A percentile compares a stretch with the other conserved stretches of the same genome.
These are phyloP conservation scores for Ogataea nonfermentans DNA, from an alignment of 805 yeast genomes.

Conservation along the genomic window DNA sequence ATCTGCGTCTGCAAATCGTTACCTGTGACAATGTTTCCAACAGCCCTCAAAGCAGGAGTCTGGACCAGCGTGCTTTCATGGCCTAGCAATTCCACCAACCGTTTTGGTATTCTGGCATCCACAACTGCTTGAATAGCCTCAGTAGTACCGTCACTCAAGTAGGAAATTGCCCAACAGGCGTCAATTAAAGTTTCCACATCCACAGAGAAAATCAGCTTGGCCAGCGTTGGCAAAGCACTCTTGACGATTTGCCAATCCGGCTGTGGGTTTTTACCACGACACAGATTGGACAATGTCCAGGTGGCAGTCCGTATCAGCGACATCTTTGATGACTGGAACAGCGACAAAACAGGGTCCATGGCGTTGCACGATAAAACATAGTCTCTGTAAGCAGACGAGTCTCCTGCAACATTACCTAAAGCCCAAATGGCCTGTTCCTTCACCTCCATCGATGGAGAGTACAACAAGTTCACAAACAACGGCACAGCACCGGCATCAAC, in stretches of 20 bases:
- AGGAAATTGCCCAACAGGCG: slow-evolving; percentile 98
- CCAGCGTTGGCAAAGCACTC: slow-evolving; percentile 84
- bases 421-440: slow-evolving; percentile 99
- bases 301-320: slow-evolving; percentile 95
- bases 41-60: slow-evolving; percentile 96
- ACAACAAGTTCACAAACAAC: slow-evolving; percentile 74
- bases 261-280: slow-evolving; percentile 95
- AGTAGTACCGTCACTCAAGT: slow-evolving; percentile 87
- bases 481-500: slow-evolving; percentile 96
- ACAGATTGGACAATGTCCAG: slow-evolving; percentile 94
- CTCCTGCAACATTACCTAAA: slow-evolving; percentile 98
- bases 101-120: slow-evolving; percentile 91
- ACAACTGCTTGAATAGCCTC: slow-evolving; percentile 96
- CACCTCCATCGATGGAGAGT: slow-evolving; percentile 82
- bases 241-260: slow-evolving; percentile 92
- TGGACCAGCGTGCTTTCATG: slow-evolving; percentile 85
- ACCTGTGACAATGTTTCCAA: slow-evolving; percentile 98
- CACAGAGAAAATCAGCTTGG: slow-evolving; percentile 83
- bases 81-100: slow-evolving; percentile 85
- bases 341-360: slow-evolving; percentile 78
- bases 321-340: slow-evolving; percentile 80
- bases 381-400: slow-evolving; percentile 86
- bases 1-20: slow-evolving; percentile 94
- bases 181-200: slow-evolving; percentile 94
- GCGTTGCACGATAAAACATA: slow-evolving; percentile 82